Evolutionary conservation across 371 early-diverging fungal species (phyloP), one percentile per base, ranked within the genome.

Genomic region (Zopfochytrium polystomum): DNA sequence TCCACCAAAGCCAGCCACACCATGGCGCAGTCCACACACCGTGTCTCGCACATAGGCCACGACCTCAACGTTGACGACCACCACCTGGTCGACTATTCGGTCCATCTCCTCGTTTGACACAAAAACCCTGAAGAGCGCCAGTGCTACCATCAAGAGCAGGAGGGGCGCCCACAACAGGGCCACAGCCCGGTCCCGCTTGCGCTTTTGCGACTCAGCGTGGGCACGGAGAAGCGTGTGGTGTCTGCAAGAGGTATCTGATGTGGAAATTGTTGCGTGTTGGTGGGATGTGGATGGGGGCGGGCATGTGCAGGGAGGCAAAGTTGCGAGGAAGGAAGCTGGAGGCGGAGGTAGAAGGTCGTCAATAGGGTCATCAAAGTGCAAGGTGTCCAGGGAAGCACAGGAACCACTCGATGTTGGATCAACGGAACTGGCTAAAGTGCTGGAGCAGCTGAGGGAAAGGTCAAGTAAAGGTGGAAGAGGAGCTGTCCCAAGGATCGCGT

Each of bases 111-210:
- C 64, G 29, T 52, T 53, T 27, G 66, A 27, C 13, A 63, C 46
- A 31, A 66, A 23, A 18, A 66, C 7, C 45, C 62, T 29, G 34
- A 57, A 34, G 4, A 67, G 25, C 26, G 56, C 43, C 33, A 66
- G 34, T 13, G 18, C 38, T 11, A 38, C 11, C 38, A 38, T 38
- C 7, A 38, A 7, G 7, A 62, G 22, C 31, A 60, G 7, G 29
- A 65, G 27, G 7, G 65, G 62, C n/a, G 60, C 43, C 65, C 70
- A 65, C 35, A 69, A 69, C 43, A 55, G 22, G 54, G 55, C 53
- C 43, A 64, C 4, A 2, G 58, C 64, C 35, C 50, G 18, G n/a
- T 54, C 48, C 25, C 45, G 43, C 55, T 31, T 52, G 50, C 45
- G 51, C 34, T 47, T 43, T 26, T 9, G 58, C 56, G 44, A n/a